These are phyloP conservation scores for Microbotryum silenes-acaulis DNA, from an alignment of 1,284 basidiomycete species.

Conservation along the genomic window DNA sequence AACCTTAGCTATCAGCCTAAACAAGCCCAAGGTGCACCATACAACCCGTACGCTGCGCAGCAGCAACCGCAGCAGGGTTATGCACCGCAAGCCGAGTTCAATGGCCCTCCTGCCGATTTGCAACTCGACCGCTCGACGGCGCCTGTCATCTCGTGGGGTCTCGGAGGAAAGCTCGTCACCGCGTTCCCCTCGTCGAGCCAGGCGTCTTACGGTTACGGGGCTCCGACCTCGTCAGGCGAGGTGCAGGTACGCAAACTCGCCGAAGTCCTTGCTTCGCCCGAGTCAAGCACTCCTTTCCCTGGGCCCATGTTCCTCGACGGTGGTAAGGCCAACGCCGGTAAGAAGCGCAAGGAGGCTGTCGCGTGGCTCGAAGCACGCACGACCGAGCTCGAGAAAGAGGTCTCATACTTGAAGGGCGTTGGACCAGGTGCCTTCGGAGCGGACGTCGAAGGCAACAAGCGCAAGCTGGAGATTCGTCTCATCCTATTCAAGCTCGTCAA, in stretches of 20 bases:
- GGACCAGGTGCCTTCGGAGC: constrained; percentile 43
- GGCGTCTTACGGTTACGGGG: constrained; percentile 56
- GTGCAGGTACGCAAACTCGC: constrained; percentile 61
- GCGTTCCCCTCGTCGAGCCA: constrained; percentile 57
- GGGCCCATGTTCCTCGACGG: constrained; percentile 78
- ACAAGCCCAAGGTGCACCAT: constrained; percentile 1
- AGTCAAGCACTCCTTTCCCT: constrained; percentile 53
- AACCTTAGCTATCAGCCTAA: no score
- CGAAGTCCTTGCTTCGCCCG: constrained; percentile 53
- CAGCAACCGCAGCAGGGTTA: constrained; percentile 9
- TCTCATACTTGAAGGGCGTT: constrained; percentile 50
- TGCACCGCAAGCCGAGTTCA: constrained; percentile 37
- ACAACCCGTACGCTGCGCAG: constrained; percentile 25
- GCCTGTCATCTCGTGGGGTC: constrained; percentile 79
- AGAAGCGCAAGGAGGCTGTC: constrained; percentile 71
- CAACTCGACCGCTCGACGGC: constrained; percentile 49
- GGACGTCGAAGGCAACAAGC: constrained; percentile 44
- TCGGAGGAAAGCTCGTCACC: constrained; percentile 74
- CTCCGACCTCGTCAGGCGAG: constrained; percentile 54
- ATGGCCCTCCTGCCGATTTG: constrained; percentile 58
- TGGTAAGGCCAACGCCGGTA: constrained; percentile 49
- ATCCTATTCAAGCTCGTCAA: constrained; percentile 66
- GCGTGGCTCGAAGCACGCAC: constrained; percentile 67
- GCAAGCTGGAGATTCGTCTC: constrained; percentile 65
- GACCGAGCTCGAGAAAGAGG: constrained; percentile 65